phyloP scores from a whole-genome alignment of 2,329 filamentous ascomycete genomes.

The Trichoderma pleuroti region DNA sequence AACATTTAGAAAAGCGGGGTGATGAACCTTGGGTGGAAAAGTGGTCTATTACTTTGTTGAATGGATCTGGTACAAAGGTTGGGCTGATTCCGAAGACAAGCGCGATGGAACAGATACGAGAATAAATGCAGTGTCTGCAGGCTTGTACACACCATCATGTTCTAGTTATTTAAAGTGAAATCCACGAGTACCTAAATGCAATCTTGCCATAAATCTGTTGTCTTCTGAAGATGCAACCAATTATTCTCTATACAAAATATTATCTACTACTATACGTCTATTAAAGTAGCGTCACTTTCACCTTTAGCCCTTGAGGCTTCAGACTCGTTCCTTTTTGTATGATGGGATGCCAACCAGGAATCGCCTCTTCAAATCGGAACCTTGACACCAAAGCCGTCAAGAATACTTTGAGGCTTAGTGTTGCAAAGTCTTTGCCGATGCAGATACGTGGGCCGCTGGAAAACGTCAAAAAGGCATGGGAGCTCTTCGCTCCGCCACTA shows the following conservation, averaged over 20 bases:
- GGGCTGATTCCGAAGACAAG: neutral
- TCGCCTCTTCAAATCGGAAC: constrained; percentile 3
- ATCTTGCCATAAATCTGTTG: neutral
- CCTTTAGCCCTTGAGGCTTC: neutral
- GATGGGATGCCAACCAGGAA: neutral
- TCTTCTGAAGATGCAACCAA: neutral
- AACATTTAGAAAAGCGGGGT: neutral
- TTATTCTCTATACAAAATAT: neutral
- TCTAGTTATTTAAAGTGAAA: neutral
- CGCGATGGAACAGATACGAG: neutral
- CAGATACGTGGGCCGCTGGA: constrained; percentile 1
- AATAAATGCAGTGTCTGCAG: too few relatives aligned
- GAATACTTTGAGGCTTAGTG: neutral
- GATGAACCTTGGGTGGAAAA: neutral
- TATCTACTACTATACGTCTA: neutral
- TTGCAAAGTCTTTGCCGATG: constrained; percentile 8
- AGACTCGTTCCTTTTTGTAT: constrained; percentile 2
- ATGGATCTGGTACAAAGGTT: neutral
- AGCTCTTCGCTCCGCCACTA: neutral
- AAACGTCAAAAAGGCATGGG: neutral
- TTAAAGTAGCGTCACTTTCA: neutral
- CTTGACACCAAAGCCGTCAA: neutral
- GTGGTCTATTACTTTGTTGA: neutral
- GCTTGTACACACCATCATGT: neutral
- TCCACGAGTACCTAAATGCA: neutral